These are phyloP conservation scores for Fusarium lyarnte DNA, from an alignment of 2,329 filamentous ascomycete genomes.

Conservation along the genomic window DNA sequence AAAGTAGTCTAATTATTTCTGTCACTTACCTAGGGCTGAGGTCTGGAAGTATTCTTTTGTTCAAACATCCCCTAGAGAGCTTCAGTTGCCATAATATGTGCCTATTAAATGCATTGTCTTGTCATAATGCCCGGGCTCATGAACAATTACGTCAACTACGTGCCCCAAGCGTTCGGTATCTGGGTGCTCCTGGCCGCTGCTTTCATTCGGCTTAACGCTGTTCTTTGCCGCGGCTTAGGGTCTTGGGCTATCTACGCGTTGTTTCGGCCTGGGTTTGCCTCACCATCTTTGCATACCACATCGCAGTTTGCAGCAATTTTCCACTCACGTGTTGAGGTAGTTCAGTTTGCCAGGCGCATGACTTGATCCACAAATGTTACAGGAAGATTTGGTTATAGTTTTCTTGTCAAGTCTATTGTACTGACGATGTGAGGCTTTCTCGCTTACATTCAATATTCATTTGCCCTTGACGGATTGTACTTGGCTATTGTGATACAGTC, in stretches of 20 bases:
- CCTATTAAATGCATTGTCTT: background rate
- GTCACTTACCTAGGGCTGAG: background rate
- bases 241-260: constrained; percentile 37
- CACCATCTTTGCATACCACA: background rate
- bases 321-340: background rate
- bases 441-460: background rate
- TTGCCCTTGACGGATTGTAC: background rate
- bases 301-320: background rate
- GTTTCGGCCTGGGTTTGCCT: constrained; percentile 37
- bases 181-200: constrained; percentile 27
- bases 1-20: background rate
- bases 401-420: background rate
- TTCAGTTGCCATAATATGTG: background rate
- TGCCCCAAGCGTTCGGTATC: constrained; percentile 36
- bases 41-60: background rate
- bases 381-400: background rate
- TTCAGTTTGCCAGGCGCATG: background rate
- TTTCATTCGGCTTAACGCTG: constrained; percentile 34
- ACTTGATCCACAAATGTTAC: background rate
- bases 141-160: constrained; percentile 35
- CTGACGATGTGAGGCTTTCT: background rate
- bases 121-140: background rate
- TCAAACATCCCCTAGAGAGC: background rate
- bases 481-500: background rate
- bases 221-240: constrained; percentile 27